Base-by-base conservation (phyloP, 257 asterid species). In the Cynanchum wilfordii region DNA sequence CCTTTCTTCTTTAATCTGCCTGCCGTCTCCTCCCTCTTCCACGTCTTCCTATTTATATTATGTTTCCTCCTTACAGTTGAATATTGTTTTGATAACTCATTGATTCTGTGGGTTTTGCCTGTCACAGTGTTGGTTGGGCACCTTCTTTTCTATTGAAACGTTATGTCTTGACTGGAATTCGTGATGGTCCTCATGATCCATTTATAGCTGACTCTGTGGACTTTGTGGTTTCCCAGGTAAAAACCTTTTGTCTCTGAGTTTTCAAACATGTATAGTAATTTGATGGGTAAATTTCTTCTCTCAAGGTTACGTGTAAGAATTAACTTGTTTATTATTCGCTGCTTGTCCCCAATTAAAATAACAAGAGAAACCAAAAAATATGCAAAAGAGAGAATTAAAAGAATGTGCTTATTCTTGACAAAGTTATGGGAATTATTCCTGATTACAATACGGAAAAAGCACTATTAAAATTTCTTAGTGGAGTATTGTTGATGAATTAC, bases 191-290 rank as follows among this genome's bases (percentile, higher is more conserved):
- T 69, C 97, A 86, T 75, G 99, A 95, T 82, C 99, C 98, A 69
- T 95, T 95, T 74, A 92, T 95, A 78, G 98, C 99, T 57, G 99
- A 95, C 78, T 92, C 99, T 17, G 96, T 95, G 69, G 99, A 95
- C 78, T 92, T 95, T 79, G 93, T 95, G 50, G 99, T 95, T 85
- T 88, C 98, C 63, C 99, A 95, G 99, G 99, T 95, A 78, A 76
- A 69, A 47, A 63, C 57, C 20, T 74, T 73, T 42, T 42, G 45
- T 57, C 51, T 36, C 33, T 51, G 44, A 25, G n/a, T 24, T 12
- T 17, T 49, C 6, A 11, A 65, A 27, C 19, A 36, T 62, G 70
- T 42, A 47, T 10, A 22, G 11, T 6, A 57, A 56, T 60, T 9
- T 44, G 68, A 54, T 27, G 1, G 50, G 24, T 9, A 10, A 42